Evolutionary conservation across 129 eudicot genomes (phyloP).

Genomic region (Sambucus nigra): DNA sequence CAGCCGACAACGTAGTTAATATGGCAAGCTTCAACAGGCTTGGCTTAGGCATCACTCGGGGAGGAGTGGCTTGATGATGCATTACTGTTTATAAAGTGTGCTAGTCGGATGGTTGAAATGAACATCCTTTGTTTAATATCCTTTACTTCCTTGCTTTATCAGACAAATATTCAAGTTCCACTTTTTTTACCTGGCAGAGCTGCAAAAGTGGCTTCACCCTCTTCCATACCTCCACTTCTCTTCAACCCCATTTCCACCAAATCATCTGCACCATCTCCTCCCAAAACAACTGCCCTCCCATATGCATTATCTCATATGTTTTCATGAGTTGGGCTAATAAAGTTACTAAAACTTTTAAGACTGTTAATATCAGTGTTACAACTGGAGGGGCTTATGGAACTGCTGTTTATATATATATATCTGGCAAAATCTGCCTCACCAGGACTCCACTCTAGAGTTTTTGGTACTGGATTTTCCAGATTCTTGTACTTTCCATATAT

Average conservation of each 20-base stretch:
- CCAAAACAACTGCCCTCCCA: slow-evolving; percentile 18
- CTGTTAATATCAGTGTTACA: slow-evolving; percentile 30
- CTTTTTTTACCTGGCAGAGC: too few relatives aligned
- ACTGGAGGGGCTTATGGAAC: slow-evolving; percentile 86
- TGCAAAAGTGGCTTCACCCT: too few relatives aligned
- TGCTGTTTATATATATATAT: slow-evolving; percentile 42
- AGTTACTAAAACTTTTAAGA: slow-evolving; percentile 29
- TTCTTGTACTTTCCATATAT: slow-evolving; percentile 20
- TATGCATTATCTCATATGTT: slow-evolving; percentile 53
- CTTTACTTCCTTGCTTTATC: too few relatives aligned
- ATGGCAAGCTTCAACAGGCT: background rate
- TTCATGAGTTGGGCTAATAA: slow-evolving; percentile 62
- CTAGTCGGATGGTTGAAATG: background rate
- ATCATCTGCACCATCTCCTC: slow-evolving; percentile 18
- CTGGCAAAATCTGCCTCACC: slow-evolving; percentile 51
- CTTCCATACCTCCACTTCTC: slow-evolving; percentile 39
- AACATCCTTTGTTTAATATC: too few relatives aligned
- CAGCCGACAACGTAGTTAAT: background rate
- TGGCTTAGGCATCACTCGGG: background rate
- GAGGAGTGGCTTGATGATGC: background rate
- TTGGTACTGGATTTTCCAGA: slow-evolving; percentile 60
- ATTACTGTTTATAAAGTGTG: background rate
- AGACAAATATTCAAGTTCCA: too few relatives aligned
- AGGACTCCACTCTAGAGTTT: slow-evolving; percentile 21
- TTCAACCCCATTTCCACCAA: slow-evolving; percentile 23